Evolutionary conservation across 2,329 filamentous ascomycete genomes (phyloP).

Genomic region (Aspergillus latus): DNA sequence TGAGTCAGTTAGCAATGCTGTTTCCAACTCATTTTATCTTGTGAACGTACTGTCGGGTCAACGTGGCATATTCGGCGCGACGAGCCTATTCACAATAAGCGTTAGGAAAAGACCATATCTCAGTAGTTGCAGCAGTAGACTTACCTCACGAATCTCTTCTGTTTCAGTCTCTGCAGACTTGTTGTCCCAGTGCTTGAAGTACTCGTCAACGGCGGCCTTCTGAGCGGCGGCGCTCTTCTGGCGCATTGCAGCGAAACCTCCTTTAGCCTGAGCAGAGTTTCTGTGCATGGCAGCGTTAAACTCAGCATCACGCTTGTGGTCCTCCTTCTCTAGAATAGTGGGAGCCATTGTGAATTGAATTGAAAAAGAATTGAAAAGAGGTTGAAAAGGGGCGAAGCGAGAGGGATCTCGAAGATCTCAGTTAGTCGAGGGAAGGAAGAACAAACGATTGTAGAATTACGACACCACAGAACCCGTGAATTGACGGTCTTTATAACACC

Average conservation of each 20-base stretch:
- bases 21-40: not conserved
- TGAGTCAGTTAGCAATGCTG: slow-evolving; percentile 34
- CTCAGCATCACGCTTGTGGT: slow-evolving; percentile 80
- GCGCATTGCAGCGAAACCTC: slow-evolving; percentile 80
- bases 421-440: slow-evolving; percentile 6
- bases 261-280: slow-evolving; percentile 65
- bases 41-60: slow-evolving; percentile 78
- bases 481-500: slow-evolving; percentile 3
- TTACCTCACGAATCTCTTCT: slow-evolving; percentile 72
- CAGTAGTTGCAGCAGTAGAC: slow-evolving; percentile 23
- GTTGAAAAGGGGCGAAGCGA: slow-evolving; percentile 9
- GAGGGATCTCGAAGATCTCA: not conserved
- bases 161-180: slow-evolving; percentile 79
- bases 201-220: slow-evolving; percentile 80
- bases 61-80: slow-evolving; percentile 83
- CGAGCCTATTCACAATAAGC: slow-evolving; percentile 58
- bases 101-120: slow-evolving; percentile 16
- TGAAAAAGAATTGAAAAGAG: slow-evolving; percentile 15
- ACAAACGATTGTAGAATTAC: slow-evolving; percentile 1
- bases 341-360: slow-evolving; percentile 50
- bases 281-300: slow-evolving; percentile 90
- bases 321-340: slow-evolving; percentile 70
- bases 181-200: slow-evolving; percentile 97
- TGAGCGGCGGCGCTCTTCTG: slow-evolving; percentile 77
- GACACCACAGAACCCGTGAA: not conserved